These are phyloP conservation scores for Penicillium crystallinum DNA, from an alignment of 495 filamentous ascomycete species.

Conservation along the genomic window DNA sequence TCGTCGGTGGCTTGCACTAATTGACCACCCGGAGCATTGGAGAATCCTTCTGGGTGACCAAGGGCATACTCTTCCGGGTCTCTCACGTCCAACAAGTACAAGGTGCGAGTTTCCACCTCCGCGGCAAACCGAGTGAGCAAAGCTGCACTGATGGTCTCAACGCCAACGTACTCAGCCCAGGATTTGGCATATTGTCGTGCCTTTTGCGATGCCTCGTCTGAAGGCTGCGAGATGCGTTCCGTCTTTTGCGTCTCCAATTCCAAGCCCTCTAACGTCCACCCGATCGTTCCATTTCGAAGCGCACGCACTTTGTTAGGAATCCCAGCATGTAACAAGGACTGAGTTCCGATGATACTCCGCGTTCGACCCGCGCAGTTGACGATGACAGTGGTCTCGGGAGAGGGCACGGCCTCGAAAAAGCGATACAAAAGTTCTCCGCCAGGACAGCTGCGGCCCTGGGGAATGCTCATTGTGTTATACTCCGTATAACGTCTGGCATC, in stretches of 20 bases:
- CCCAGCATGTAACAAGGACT: conserved; percentile 19
- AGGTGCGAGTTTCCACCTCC: conserved; percentile 8
- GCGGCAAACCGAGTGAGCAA: conserved; percentile 5
- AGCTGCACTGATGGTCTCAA: not conserved
- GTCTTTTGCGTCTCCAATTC: conserved; percentile 12
- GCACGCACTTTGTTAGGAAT: conserved; percentile 23
- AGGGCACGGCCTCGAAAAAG: conserved; percentile 20
- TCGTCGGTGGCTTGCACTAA: conserved; percentile 26
- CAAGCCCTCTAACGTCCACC: conserved; percentile 24
- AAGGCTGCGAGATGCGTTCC: conserved; percentile 12
- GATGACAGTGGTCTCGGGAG: conserved; percentile 18
- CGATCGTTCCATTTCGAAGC: conserved; percentile 26
- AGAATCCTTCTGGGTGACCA: conserved; percentile 16
- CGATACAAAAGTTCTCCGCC: conserved; percentile 25
- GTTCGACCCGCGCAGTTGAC: conserved; percentile 27
- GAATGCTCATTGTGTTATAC: conserved; percentile 26
- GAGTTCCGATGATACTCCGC: conserved; percentile 23
- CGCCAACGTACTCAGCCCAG: conserved; percentile 16
- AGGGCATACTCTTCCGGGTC: conserved; percentile 21
- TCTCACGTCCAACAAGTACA: conserved; percentile 23
- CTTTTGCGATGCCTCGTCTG: conserved; percentile 6
- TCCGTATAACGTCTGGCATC: conserved; percentile 23
- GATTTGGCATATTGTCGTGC: conserved; percentile 13
- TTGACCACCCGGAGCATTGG: conserved; percentile 25
- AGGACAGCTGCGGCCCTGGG: conserved; percentile 22